phyloP scores from a whole-genome alignment of 371 early-diverging fungal species.

The Mucor velutinosus region DNA sequence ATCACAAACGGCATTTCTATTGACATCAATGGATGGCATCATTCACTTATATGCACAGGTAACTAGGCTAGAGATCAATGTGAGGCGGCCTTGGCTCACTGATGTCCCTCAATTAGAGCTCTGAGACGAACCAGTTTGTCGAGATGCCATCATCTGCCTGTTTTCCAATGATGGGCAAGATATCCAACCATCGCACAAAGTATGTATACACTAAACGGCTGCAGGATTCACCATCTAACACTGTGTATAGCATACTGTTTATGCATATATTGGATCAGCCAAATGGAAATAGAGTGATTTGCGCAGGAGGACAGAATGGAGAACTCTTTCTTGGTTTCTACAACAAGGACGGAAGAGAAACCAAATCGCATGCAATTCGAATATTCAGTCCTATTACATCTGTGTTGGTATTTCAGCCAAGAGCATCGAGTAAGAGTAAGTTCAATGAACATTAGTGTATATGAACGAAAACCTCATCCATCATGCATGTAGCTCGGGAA shows the following conservation, averaged over 20 bases:
- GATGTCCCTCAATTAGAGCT: background rate
- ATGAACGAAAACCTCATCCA: background rate
- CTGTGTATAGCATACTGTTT: slow-evolving; percentile 45
- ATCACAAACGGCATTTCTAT: slow-evolving; percentile 34
- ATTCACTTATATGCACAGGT: slow-evolving; percentile 47
- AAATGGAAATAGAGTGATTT: slow-evolving; percentile 48
- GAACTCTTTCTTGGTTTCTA: slow-evolving; percentile 52
- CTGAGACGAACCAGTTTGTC: slow-evolving; percentile 20
- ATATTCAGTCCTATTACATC: slow-evolving; percentile 54
- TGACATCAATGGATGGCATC: slow-evolving; percentile 47
- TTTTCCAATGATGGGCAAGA: slow-evolving; percentile 44
- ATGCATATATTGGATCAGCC: slow-evolving; percentile 54
- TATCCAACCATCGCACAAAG: slow-evolving; percentile 41
- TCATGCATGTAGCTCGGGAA: background rate
- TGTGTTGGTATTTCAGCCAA: slow-evolving; percentile 53
- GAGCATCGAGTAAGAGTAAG: slow-evolving; percentile 40
- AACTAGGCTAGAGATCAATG: background rate
- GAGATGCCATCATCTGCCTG: slow-evolving; percentile 31
- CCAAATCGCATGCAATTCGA: slow-evolving; percentile 32
- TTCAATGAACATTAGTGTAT: background rate
- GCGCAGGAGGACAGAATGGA: slow-evolving; percentile 67
- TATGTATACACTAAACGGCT: slow-evolving; percentile 14
- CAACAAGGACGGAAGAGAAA: slow-evolving; percentile 35
- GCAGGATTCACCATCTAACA: background rate
- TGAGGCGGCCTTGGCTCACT: background rate